Conservation (phyloP, 2,329 filamentous ascomycete species). For the Alternaria atra region DNA sequence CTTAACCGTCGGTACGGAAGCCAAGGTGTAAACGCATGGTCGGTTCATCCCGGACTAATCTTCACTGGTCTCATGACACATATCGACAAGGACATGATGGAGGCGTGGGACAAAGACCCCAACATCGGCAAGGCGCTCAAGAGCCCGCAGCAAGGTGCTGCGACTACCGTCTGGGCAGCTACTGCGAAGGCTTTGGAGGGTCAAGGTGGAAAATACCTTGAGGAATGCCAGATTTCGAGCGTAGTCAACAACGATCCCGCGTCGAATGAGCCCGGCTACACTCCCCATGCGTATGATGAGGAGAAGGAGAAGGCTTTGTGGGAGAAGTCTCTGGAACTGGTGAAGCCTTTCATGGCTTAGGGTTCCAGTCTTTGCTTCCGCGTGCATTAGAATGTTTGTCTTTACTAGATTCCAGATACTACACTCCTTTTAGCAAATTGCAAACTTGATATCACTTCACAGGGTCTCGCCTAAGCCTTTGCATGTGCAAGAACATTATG, state of each 20-base stretch:
- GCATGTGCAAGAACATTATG: background rate
- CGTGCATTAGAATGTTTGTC: background rate
- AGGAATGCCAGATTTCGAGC: slow-evolving; percentile 34
- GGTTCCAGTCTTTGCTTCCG: background rate
- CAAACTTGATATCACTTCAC: background rate
- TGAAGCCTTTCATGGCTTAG: slow-evolving; percentile 5
- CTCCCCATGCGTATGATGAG: slow-evolving; percentile 54
- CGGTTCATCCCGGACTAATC: slow-evolving; percentile 60
- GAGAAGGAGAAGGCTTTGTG: slow-evolving; percentile 57
- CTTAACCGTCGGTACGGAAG: slow-evolving; percentile 60
- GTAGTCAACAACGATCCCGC: background rate
- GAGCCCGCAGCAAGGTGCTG: slow-evolving; percentile 50
- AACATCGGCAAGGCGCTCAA: slow-evolving; percentile 33
- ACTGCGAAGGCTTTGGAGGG: slow-evolving; percentile 46
- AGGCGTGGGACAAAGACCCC: slow-evolving; percentile 16
- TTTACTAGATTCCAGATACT: background rate
- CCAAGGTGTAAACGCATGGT: slow-evolving; percentile 55
- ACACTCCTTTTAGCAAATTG: background rate
- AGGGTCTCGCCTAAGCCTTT: background rate
- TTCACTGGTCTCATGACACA: slow-evolving; percentile 21
- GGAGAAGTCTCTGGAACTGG: slow-evolving; percentile 39
- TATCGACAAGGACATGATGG: slow-evolving; percentile 1
- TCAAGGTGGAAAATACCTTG: slow-evolving; percentile 47
- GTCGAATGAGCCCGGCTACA: slow-evolving; percentile 17
- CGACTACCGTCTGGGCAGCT: slow-evolving; percentile 51